Conservation (phyloP, 2,329 filamentous ascomycete species). For the Hypomyces perniciosus region DNA sequence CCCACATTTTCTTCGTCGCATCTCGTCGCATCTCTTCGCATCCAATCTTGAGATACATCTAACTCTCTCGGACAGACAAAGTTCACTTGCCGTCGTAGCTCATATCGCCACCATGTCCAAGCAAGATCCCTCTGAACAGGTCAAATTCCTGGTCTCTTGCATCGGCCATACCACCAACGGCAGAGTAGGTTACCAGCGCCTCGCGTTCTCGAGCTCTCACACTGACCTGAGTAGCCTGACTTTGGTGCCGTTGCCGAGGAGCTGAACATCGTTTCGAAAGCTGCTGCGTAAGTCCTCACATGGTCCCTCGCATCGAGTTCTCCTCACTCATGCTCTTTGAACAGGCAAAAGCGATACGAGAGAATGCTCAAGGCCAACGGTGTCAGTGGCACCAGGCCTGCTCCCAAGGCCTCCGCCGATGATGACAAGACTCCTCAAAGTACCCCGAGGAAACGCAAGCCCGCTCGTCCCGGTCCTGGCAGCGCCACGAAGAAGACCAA, state of each 20-base stretch:
- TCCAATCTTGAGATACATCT: not conserved
- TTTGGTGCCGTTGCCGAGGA: constrained; percentile 60
- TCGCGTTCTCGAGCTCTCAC: not conserved
- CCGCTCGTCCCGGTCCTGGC: constrained; percentile 16
- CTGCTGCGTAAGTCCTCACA: constrained; percentile 57
- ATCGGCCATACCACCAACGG: constrained; percentile 55
- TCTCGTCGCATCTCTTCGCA: too few relatives aligned
- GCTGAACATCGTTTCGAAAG: constrained; percentile 57
- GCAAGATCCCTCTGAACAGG: constrained; percentile 47
- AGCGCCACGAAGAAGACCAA: constrained; percentile 24
- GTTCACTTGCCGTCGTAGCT: not conserved
- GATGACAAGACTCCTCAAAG: constrained; percentile 9
- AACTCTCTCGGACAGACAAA: constrained; percentile 12
- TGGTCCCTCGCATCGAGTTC: not conserved
- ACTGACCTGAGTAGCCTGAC: constrained; percentile 46
- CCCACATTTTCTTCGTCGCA: too few relatives aligned
- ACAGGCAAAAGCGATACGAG: constrained; percentile 62
- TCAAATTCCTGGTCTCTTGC: constrained; percentile 61
- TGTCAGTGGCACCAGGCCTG: constrained; percentile 27
- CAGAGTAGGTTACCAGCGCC: constrained; percentile 39
- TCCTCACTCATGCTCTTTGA: not conserved
- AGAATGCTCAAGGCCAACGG: constrained; percentile 56
- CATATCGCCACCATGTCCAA: constrained; percentile 39
- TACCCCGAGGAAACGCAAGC: constrained; percentile 27
- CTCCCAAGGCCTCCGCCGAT: constrained; percentile 9